Percentiles rank a stretch among this genome's conserved stretches.
phyloP scores from a whole-genome alignment of 768 basidiomycete species.

The Pholiota microspora region DNA sequence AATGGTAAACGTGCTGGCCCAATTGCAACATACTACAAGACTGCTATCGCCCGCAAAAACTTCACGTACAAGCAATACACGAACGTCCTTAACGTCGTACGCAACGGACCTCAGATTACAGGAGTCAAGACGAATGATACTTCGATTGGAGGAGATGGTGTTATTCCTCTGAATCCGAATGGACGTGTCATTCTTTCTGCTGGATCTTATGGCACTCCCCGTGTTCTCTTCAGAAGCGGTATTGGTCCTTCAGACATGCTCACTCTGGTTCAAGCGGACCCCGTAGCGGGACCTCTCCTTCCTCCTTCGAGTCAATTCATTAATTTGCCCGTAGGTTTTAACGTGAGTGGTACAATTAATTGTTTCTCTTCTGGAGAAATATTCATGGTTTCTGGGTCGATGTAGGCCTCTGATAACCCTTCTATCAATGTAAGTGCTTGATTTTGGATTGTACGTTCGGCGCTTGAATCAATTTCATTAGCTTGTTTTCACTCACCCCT shows the following conservation, averaged over 20 bases:
- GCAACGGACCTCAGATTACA: constrained; percentile 52
- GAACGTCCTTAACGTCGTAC: constrained; percentile 50
- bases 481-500: constrained; percentile 64
- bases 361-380: not conserved
- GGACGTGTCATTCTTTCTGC: constrained; percentile 64
- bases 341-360: constrained; percentile 25
- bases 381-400: no score
- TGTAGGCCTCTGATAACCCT: constrained; percentile 59
- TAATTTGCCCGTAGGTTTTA: constrained; percentile 56
- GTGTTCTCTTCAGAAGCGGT: constrained; percentile 59
- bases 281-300: constrained; percentile 43
- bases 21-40: constrained; percentile 58
- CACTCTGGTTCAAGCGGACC: constrained; percentile 42
- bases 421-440: constrained; percentile 45
- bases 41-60: constrained; percentile 52
- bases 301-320: constrained; percentile 52
- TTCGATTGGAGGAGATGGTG: constrained; percentile 50
- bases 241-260: constrained; percentile 64
- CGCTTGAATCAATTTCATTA: constrained; percentile 15
- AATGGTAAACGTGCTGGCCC: constrained; percentile 52
- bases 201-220: constrained; percentile 54
- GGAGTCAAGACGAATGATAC: constrained; percentile 64
- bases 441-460: not conserved
- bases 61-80: constrained; percentile 49
- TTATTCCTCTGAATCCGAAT: constrained; percentile 49